Percentiles rank a stretch among this genome's conserved stretches.
Conservation (phyloP, 345 rosid genomes). For the Hibiscus syriacus region DNA sequence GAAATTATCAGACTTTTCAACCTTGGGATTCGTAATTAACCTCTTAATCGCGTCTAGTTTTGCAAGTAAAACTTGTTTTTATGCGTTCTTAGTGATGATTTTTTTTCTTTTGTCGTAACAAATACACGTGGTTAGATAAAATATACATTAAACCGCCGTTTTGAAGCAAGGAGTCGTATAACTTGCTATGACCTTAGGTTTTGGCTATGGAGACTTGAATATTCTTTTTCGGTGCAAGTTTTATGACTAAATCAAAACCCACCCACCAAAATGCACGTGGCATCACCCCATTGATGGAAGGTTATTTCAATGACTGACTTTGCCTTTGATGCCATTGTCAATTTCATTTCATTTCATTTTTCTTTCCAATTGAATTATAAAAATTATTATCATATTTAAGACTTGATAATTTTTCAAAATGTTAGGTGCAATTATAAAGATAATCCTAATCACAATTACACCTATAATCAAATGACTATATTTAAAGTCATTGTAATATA, state of each 20-base stretch:
- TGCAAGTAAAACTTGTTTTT: neutral
- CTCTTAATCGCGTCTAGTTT: neutral
- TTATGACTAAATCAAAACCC: constrained; percentile 19
- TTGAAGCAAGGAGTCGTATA: constrained; percentile 20
- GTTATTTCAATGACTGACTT: constrained; percentile 24
- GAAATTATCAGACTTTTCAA: neutral
- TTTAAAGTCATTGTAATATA: no score
- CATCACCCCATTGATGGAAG: neutral
- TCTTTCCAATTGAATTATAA: constrained; percentile 4
- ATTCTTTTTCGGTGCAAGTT: constrained; percentile 18
- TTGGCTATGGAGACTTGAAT: constrained; percentile 16
- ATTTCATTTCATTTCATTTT: constrained; percentile 9
- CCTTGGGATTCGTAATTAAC: neutral
- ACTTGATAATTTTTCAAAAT: no score
- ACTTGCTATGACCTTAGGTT: constrained; percentile 6
- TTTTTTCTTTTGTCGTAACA: no score
- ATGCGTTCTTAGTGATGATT: neutral
- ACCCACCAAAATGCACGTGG: constrained; percentile 8
- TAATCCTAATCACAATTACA: no score
- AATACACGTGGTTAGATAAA: constrained; percentile 13
- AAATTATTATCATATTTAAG: no score
- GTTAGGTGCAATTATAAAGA: no score
- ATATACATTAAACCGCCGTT: neutral
- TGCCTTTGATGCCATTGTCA: constrained; percentile 5
- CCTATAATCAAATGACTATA: no score